Evolutionary conservation across 495 filamentous ascomycete genomes (phyloP), one percentile per base, ranked within the genome.

Genomic region (Delitschia confertaspora): DNA sequence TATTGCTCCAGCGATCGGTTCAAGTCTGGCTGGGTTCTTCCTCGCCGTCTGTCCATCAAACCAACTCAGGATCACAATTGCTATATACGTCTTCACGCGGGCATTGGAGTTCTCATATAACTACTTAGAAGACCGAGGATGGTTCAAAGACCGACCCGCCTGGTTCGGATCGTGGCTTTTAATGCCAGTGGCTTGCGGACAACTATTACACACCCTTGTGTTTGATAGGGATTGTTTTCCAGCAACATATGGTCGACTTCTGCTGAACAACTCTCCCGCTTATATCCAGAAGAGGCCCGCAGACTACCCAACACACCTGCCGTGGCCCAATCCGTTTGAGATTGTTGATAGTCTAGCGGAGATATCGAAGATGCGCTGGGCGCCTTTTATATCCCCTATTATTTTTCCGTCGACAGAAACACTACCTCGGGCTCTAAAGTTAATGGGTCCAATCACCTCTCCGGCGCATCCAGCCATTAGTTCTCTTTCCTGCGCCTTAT

Each of bases 101-200:
- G 82, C 85, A 5, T 65, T 88, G 42, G 91, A 98, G 62, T 91
- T 85, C 55, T 69, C 80, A 19, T 98, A 88, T 67, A 94, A 93
- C 60, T 69, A 75, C 3, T 65, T 82, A 10, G 87, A 95, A 53
- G 76, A 82, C 26, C 76, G 83, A 48, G 89, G 89, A 5, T 82
- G 76, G 69, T 70, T 95, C 38, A 78, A 75, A 68, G 72, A 79
- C 30, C 67, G 66, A 57, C 70, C 87, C 5, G 74, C 73, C 76
- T 98, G 91, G 91, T 89, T 87, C 70, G 91, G 89, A 17, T 93
- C 86, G 59, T 96, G 89, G 89, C 69, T 96, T 72, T 65, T 96
- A 55, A 88, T 95, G 73, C 91, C 91, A 0, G 57, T 93, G n/a
- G 80, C 87, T 9, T 85, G 78, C 57, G 91, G 88, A 23, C 91